Percentiles rank a stretch among this genome's conserved stretches.
These are phyloP conservation scores for Lolium multiflorum DNA, from an alignment of 176 grass and related monocot species.

Conservation along the genomic window DNA sequence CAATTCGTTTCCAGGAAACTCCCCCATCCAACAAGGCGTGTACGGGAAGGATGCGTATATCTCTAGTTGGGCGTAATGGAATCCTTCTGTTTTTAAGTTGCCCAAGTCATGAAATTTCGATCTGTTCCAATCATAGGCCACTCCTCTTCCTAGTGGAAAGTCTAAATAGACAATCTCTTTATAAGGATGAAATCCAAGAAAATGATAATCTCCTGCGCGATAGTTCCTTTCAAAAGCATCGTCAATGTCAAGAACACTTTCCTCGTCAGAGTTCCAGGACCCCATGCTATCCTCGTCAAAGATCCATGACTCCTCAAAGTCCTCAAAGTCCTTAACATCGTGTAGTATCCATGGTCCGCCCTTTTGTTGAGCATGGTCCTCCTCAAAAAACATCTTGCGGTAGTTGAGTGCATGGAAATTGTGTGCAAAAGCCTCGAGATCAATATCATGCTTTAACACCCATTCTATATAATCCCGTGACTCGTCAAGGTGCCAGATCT, in stretches of 20 bases:
- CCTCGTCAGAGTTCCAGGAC: neutral
- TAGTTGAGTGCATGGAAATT: neutral
- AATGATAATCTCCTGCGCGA: rapidly evolving
- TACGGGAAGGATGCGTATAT: neutral
- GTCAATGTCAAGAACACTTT: neutral
- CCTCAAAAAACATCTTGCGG: neutral
- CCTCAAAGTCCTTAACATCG: neutral
- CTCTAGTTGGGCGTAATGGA: neutral
- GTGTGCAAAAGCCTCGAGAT: neutral
- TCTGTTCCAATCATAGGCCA: neutral
- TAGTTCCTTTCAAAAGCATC: no score
- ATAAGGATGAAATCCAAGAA: slow-evolving; percentile 32
- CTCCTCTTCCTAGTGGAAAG: neutral
- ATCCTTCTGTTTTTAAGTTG: rapidly evolving
- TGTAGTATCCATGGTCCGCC: neutral
- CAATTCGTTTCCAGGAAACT: slow-evolving; percentile 2
- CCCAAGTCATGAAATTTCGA: slow-evolving; percentile 20
- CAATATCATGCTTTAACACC: neutral
- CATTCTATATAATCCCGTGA: neutral
- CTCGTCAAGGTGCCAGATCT: neutral
- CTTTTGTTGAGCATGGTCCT: neutral
- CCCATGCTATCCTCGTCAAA: neutral
- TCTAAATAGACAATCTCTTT: neutral
- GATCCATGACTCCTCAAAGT: neutral
- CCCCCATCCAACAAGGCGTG: slow-evolving; percentile 23